Evolutionary conservation across 495 filamentous ascomycete species (phyloP), one percentile per base, ranked within the genome.

Genomic region (Tuber calosporum): DNA sequence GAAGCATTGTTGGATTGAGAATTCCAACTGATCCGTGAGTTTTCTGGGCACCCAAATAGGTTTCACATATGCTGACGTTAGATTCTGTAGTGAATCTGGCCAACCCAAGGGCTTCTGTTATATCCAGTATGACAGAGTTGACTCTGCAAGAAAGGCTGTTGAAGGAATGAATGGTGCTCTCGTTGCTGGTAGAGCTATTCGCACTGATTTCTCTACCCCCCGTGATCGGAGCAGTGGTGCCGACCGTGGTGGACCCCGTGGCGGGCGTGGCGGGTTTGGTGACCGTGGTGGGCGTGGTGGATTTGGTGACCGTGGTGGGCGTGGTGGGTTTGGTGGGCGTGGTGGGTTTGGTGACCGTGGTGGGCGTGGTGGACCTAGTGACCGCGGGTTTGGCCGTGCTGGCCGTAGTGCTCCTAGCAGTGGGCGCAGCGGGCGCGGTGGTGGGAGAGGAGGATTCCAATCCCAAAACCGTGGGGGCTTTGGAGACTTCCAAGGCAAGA

Each of bases 61-160:
- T 22, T n/a, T 39, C 41, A 19, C 22, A 66, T 68, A 48, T 80
- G 68, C 85, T 87, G 85, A 86, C 76, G 30, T 70, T n/a, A 17
- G n/a, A 42, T 67, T 69, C 62, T 58, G 22, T 73, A 90, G 88
- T 81, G 93, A 97, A 41, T 88, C 89, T 74, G 95, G 94, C 68
- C 88, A 89, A 71, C 91, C 88, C 82, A 97, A 98, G 88, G 95
- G 95, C 71, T 98, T 96, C 82, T 96, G 92, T 68, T 99, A 99
- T 83, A 90, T 99, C 69, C 89, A 90, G 79, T 97, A 92, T 86
- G 83, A 84, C 58, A 92, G 90, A 19, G 84, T 96, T 69, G 95
- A 97, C 17, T 94, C 97, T 80, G 93, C 95, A 71, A 91, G 90
- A 84, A 83, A 84, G 71, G 95, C 91, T 39, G 89, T 91, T 74